Evolutionary conservation across 768 basidiomycete genomes (phyloP).

Genomic region (Boletus speciosus): DNA sequence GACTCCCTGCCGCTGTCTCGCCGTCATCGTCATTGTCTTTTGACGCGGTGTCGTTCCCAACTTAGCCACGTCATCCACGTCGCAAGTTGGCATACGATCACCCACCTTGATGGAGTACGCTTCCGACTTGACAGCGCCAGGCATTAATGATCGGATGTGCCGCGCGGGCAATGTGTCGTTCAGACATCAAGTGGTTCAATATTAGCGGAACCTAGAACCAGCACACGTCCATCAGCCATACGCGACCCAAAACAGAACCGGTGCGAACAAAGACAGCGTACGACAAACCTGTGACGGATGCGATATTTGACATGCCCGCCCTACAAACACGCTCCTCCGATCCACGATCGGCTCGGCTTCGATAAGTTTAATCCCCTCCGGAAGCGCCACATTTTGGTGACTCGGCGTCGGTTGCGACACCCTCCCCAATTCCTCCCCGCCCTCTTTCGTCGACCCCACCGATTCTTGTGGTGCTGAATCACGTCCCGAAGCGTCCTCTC

Average conservation of each 20-base stretch:
- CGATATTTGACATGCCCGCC: conserved; percentile 76
- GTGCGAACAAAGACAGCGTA: background rate
- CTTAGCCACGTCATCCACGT: background rate
- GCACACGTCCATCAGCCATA: background rate
- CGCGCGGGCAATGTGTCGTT: conserved; percentile 69
- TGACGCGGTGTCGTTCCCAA: background rate
- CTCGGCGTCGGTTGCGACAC: conserved; percentile 1
- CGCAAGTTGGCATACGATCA: background rate
- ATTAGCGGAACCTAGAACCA: conserved; percentile 60
- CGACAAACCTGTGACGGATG: conserved; percentile 66
- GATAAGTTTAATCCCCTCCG: conserved; percentile 62
- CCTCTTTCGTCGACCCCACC: background rate
- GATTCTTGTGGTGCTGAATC: conserved; percentile 12
- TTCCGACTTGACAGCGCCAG: conserved; percentile 71
- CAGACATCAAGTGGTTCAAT: conserved; percentile 63
- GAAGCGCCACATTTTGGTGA: conserved; percentile 33
- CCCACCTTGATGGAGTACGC: conserved; percentile 70
- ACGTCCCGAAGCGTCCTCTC: conserved; percentile 46
- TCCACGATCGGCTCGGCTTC: conserved; percentile 81
- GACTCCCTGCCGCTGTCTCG: conserved; percentile 87
- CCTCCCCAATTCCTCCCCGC: conserved; percentile 1
- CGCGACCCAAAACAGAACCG: background rate
- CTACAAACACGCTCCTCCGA: conserved; percentile 82
- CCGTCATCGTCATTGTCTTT: conserved; percentile 94
- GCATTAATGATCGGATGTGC: conserved; percentile 81